A percentile compares a stretch with the other conserved stretches of the same genome.
Conservation (phyloP, 2,329 filamentous ascomycete species). For the Lomentospora prolificans region DNA sequence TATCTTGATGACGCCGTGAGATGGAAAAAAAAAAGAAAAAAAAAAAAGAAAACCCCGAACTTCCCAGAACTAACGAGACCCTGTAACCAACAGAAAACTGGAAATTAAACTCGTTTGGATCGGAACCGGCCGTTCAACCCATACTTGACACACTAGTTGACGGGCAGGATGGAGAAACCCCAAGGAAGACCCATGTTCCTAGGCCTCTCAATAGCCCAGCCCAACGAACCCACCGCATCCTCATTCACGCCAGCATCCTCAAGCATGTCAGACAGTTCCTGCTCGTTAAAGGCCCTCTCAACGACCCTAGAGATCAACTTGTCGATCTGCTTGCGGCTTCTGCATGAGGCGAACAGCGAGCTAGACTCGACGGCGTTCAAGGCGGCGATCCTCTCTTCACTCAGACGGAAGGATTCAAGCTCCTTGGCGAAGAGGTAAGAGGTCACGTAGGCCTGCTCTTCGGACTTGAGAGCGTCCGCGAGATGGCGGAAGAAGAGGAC, state of each 20-base stretch:
- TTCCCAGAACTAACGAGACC: too few relatives aligned
- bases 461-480: not conserved
- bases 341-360: constrained; percentile 21
- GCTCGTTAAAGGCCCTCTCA: constrained; percentile 13
- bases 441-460: constrained; percentile 13
- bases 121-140: too few relatives aligned
- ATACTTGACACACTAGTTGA: too few relatives aligned
- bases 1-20: constrained; percentile 1
- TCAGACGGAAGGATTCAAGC: constrained; percentile 20
- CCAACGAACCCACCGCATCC: not conserved
- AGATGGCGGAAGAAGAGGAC: constrained; percentile 20
- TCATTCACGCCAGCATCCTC: constrained; percentile 9
- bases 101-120: too few relatives aligned
- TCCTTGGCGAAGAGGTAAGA: constrained; percentile 16
- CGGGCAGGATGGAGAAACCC: constrained; percentile 26
- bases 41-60: too few relatives aligned
- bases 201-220: constrained; percentile 11
- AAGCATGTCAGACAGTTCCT: constrained; percentile 7
- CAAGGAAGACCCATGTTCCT: constrained; percentile 26
- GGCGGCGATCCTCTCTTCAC: constrained; percentile 19
- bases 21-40: constrained; percentile 1
- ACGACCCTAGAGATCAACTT: constrained; percentile 22
- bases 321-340: constrained; percentile 21
- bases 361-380: constrained; percentile 21
- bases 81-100: not conserved